Percentiles rank a stretch among this genome's conserved stretches.
Evolutionary conservation across 2,329 filamentous ascomycete species (phyloP).

Genomic region (Apiospora kogelbergensis): DNA sequence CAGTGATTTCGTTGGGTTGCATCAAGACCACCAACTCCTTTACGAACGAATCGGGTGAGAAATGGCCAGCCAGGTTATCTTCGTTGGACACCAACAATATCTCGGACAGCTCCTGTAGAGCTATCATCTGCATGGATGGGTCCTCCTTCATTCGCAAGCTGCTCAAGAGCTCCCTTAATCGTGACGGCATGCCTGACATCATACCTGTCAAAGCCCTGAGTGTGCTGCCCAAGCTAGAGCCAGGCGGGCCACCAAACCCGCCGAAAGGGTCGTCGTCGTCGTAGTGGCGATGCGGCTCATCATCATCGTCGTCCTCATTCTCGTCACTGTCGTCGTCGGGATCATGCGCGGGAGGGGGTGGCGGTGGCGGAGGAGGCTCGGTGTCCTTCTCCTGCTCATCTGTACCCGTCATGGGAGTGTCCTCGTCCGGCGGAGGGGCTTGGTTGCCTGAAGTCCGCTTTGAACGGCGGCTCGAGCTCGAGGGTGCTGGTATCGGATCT

Average conservation of each 20-base stretch:
- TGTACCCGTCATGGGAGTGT: constrained; percentile 70
- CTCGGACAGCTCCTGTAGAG: constrained; percentile 89
- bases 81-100: constrained; percentile 93
- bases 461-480: constrained; percentile 43
- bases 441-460: constrained; percentile 52
- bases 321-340: constrained; percentile 40
- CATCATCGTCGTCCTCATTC: constrained; percentile 53
- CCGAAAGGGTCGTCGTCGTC: constrained; percentile 66
- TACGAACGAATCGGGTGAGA: constrained; percentile 90
- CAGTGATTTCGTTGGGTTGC: constrained; percentile 80
- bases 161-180: constrained; percentile 74
- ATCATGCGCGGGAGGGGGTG: constrained; percentile 41
- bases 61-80: constrained; percentile 92
- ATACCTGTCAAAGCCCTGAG: constrained; percentile 86
- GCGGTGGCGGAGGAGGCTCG: constrained; percentile 42
- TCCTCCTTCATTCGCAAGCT: constrained; percentile 83
- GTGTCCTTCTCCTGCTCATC: constrained; percentile 52
- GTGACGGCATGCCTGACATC: constrained; percentile 80
- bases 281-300: constrained; percentile 58
- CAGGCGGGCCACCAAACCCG: constrained; percentile 66
- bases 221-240: constrained; percentile 72
- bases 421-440: constrained; percentile 51
- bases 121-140: constrained; percentile 83
- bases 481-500: constrained; percentile 37
- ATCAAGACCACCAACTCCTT: constrained; percentile 91